Conservation (phyloP, 805 yeast species). For the Starmerella cellae region DNA sequence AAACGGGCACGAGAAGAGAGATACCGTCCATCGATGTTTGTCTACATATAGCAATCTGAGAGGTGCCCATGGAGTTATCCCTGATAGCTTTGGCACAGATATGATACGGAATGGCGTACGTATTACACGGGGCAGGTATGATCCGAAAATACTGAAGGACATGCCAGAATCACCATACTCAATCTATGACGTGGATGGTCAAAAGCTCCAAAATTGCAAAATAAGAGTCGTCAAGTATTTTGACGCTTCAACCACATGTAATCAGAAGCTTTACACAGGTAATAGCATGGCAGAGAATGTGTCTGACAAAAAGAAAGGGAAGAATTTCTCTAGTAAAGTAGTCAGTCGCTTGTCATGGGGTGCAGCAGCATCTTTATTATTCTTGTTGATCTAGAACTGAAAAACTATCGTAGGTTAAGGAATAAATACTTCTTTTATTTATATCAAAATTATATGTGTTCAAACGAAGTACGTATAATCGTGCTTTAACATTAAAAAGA, state of each 20-base stretch:
- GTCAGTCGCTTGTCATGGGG: too few relatives aligned
- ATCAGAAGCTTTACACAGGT: not conserved
- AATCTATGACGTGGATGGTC: constrained; percentile 21
- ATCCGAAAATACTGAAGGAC: constrained; percentile 13
- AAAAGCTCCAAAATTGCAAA: constrained; percentile 10
- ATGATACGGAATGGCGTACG: constrained; percentile 27
- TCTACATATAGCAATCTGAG: constrained; percentile 14
- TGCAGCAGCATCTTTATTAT: too few relatives aligned
- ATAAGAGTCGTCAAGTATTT: constrained; percentile 10
- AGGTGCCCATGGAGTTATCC: constrained; percentile 22
- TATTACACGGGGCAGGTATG: constrained; percentile 21
- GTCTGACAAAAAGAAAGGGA: too few relatives aligned
- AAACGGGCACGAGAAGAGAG: too few relatives aligned
- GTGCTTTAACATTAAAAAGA: too few relatives aligned
- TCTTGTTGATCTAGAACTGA: too few relatives aligned
- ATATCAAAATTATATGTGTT: too few relatives aligned
- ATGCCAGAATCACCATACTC: constrained; percentile 16
- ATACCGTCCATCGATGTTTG: constrained; percentile 6
- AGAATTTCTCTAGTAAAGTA: too few relatives aligned
- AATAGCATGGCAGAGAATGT: not conserved
- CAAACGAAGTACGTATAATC: too few relatives aligned
- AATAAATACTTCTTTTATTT: too few relatives aligned
- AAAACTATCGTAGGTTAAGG: too few relatives aligned
- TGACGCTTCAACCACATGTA: constrained; percentile 3
- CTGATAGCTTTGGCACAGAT: constrained; percentile 26